phyloP scores from a whole-genome alignment of 2,329 filamentous ascomycete genomes.

The Claviceps citrina region DNA sequence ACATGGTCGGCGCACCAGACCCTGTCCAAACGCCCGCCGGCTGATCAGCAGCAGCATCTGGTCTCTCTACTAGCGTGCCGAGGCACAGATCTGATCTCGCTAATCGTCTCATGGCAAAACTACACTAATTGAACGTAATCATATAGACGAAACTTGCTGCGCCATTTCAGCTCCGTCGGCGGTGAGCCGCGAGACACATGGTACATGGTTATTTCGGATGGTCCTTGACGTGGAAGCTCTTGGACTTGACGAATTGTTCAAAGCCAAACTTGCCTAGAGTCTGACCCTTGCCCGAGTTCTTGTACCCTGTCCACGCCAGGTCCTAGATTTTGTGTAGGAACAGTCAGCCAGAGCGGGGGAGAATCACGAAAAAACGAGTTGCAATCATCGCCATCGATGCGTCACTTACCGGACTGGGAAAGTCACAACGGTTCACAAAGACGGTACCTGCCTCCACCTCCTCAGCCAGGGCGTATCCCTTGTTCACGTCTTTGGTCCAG shows the following conservation, averaged over 20 bases:
- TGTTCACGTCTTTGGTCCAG: constrained; percentile 77
- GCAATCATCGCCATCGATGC: too few species aligned
- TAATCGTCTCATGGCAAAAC: constrained; percentile 8
- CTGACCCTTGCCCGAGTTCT: constrained; percentile 85
- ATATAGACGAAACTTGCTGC: background rate
- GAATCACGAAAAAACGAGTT: too few species aligned
- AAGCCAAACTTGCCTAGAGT: constrained; percentile 84
- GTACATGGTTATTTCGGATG: constrained; percentile 38
- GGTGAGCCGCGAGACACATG: background rate
- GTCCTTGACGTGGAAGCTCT: constrained; percentile 89
- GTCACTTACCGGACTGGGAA: constrained; percentile 75
- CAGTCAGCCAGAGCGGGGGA: constrained; percentile 1
- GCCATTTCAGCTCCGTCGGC: background rate
- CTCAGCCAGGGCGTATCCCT: constrained; percentile 61
- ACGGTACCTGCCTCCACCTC: constrained; percentile 84
- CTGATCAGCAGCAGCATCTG: too few species aligned
- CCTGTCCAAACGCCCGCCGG: background rate
- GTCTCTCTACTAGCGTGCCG: background rate
- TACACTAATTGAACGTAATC: background rate
- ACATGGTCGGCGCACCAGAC: background rate
- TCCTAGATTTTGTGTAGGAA: constrained; percentile 38
- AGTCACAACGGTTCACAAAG: constrained; percentile 91
- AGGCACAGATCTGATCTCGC: constrained; percentile 9
- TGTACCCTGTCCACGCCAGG: constrained; percentile 94
- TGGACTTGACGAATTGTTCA: constrained; percentile 89